Conservation (phyloP, 139 green algal genomes). For the Nannochloris sp. region DNA sequence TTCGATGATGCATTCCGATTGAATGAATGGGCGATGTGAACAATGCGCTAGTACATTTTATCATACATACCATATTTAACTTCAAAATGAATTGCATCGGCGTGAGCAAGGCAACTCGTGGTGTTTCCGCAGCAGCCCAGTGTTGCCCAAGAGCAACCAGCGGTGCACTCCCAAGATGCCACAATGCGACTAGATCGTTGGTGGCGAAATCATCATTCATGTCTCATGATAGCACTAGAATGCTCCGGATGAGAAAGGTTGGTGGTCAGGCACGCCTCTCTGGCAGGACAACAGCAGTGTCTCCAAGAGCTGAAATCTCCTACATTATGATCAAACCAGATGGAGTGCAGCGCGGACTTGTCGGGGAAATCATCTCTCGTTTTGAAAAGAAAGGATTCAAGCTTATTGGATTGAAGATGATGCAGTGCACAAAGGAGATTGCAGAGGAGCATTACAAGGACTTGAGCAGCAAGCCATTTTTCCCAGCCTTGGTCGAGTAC, state of each 20-base stretch:
- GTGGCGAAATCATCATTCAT: no score
- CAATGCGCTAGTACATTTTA: no score
- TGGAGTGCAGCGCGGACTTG: constrained; percentile 46
- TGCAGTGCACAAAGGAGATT: constrained; percentile 57
- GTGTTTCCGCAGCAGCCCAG: no score
- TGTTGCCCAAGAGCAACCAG: background rate
- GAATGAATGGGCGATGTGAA: no score
- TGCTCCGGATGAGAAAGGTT: no score
- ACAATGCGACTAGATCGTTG: background rate
- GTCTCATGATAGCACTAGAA: no score
- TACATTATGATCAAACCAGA: constrained; percentile 63
- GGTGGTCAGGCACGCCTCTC: no score
- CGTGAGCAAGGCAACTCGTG: constrained; percentile 1
- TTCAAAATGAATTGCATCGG: no score
- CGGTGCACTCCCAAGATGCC: background rate
- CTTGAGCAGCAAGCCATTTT: constrained; percentile 89
- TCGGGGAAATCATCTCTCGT: constrained; percentile 52
- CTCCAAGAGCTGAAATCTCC: constrained; percentile 23
- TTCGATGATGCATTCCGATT: no score
- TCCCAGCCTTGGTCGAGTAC: constrained; percentile 88
- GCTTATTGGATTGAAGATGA: constrained; percentile 74
- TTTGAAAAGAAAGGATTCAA: constrained; percentile 87
- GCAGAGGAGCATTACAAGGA: constrained; percentile 95
- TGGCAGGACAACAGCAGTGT: background rate
- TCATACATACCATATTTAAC: no score